A percentile compares a stretch with the other conserved stretches of the same genome.
Evolutionary conservation across 23 red algal genomes (phyloP).

Genomic region (Chondrus crispus): DNA sequence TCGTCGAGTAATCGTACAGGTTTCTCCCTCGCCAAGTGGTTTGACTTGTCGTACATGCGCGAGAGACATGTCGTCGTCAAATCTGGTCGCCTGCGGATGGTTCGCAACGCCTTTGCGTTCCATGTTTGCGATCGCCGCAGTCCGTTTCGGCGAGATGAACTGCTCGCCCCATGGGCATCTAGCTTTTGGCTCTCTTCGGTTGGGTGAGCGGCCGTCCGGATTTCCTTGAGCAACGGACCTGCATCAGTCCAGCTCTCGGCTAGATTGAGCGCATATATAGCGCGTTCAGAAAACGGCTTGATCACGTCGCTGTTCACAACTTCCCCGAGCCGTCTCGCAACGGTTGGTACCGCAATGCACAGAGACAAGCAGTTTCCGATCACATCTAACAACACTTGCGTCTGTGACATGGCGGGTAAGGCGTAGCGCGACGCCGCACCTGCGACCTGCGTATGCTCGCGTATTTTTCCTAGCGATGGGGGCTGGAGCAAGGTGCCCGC

Average conservation of each 20-base stretch:
- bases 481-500: conserved; percentile 58
- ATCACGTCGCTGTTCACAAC: conserved; percentile 19
- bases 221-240: neutral
- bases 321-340: neutral
- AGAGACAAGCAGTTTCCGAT: conserved; percentile 32
- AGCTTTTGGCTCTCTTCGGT: neutral
- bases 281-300: conserved; percentile 30
- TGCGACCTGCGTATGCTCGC: neutral
- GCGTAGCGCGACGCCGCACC: neutral
- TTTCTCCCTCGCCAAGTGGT: neutral
- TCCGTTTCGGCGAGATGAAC: no score
- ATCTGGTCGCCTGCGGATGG: neutral
- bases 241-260: conserved; percentile 51
- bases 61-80: conserved; percentile 17
- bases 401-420: conserved; percentile 7
- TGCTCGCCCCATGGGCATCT: neutral
- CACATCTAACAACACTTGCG: neutral
- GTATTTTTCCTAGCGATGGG: neutral
- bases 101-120: neutral
- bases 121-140: no score
- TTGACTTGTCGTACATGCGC: neutral
- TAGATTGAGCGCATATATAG: conserved; percentile 43
- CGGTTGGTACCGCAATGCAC: conserved; percentile 27
- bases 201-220: neutral
- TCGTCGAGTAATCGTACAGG: conserved; percentile 14